phyloP scores from a whole-genome alignment of 2,329 filamentous ascomycete genomes.

The Colletotrichum neosansevieriae region DNA sequence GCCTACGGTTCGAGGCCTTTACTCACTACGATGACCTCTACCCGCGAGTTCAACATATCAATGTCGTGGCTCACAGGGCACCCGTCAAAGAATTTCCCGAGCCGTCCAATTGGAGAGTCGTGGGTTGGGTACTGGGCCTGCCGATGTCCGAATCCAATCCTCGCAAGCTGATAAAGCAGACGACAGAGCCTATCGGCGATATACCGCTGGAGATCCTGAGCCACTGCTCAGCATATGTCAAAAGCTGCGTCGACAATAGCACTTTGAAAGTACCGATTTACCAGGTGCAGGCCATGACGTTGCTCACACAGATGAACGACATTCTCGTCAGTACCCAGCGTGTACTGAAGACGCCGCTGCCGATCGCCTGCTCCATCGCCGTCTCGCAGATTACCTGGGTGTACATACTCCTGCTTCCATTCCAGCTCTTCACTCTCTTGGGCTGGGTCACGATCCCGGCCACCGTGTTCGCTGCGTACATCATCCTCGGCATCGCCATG shows the following conservation, averaged over 20 bases:
- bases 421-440: slow-evolving; percentile 73
- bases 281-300: slow-evolving; percentile 63
- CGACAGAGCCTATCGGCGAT: slow-evolving; percentile 76
- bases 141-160: slow-evolving; percentile 78
- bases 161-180: slow-evolving; percentile 74
- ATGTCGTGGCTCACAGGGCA: slow-evolving; percentile 70
- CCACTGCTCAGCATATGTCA: slow-evolving; percentile 72
- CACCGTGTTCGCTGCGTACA: slow-evolving; percentile 74
- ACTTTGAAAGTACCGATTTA: slow-evolving; percentile 62
- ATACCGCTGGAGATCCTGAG: slow-evolving; percentile 78
- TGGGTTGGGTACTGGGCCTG: slow-evolving; percentile 75
- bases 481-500: slow-evolving; percentile 66
- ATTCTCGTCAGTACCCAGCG: slow-evolving; percentile 75
- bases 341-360: slow-evolving; percentile 79
- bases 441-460: slow-evolving; percentile 66
- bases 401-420: slow-evolving; percentile 78
- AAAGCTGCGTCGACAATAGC: slow-evolving; percentile 64
- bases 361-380: slow-evolving; percentile 79
- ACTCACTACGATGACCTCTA: slow-evolving; percentile 69
- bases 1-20: slow-evolving; percentile 79
- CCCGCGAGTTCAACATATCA: slow-evolving; percentile 70
- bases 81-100: background rate
- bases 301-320: slow-evolving; percentile 71
- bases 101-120: slow-evolving; percentile 58
- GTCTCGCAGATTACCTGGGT: slow-evolving; percentile 84